phyloP scores from a whole-genome alignment of 2,329 filamentous ascomycete genomes.

The Lecanosticta acicola region DNA sequence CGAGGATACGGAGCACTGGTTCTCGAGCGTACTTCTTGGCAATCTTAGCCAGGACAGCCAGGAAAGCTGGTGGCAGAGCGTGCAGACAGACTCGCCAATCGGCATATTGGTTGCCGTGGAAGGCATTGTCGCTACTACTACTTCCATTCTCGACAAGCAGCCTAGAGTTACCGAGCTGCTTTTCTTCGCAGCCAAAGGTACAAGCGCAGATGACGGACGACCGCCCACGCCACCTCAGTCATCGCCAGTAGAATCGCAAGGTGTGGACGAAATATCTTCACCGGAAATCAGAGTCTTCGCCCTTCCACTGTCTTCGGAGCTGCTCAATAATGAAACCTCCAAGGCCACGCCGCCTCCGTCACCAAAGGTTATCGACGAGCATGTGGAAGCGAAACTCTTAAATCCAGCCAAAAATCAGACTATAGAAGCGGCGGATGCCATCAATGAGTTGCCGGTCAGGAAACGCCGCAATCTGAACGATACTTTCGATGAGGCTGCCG shows the following conservation, averaged over 20 bases:
- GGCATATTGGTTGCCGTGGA: constrained; percentile 16
- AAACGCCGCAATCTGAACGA: constrained; percentile 41
- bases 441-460: constrained; percentile 25
- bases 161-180: constrained; percentile 39
- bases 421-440: constrained; percentile 7
- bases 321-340: constrained; percentile 22
- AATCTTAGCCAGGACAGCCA: constrained; percentile 1
- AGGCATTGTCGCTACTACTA: neutral
- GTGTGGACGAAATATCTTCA: neutral
- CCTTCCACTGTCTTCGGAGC: constrained; percentile 41
- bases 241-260: constrained; percentile 15
- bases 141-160: neutral
- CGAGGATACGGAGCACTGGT: constrained; percentile 17
- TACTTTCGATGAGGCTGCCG: constrained; percentile 45
- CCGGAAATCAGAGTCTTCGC: constrained; percentile 34
- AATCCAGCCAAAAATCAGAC: neutral
- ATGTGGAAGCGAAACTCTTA: constrained; percentile 19
- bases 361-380: constrained; percentile 11
- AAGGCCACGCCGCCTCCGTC: constrained; percentile 26
- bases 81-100: constrained; percentile 16
- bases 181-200: constrained; percentile 38
- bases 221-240: constrained; percentile 34
- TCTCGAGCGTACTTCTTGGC: constrained; percentile 15
- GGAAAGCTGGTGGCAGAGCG: constrained; percentile 18
- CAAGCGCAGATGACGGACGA: constrained; percentile 9